Base-by-base conservation (phyloP, 352 stramenopile species). In the Pythium sukuiense region DNA sequence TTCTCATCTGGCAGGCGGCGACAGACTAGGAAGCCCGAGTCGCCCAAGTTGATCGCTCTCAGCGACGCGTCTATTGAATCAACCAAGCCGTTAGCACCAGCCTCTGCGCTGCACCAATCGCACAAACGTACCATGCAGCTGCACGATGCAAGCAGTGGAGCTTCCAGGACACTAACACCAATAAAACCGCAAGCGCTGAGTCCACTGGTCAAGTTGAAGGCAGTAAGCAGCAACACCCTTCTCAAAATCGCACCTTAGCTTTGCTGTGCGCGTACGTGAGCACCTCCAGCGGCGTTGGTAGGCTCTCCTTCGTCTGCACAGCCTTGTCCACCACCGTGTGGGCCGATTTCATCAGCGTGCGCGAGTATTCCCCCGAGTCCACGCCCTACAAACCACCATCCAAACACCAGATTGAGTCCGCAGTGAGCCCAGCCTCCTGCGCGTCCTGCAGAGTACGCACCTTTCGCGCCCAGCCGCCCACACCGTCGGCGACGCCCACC, bases 11-110 rank as follows among this genome's bases (percentile, higher is more conserved):
- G 58, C 70, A 77, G 57, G 48, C 81, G 62, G 6, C 95, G 83
- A 64, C 97, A 91, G 12, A 98, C 76, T 9, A 98, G 63, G 63
- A 96, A 98, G n/a, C 88, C 90, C 33, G 93, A 98, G 70, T 99
- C 96, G 29, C 96, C 96, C 33, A 99, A 67, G 76, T 98, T 98
- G 46, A 98, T 81, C 29, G 87, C 92, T 9, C 82, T 79, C 29
- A 99, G 64, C 26, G 71, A 66, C 13, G 63, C 39, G 37, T 82
- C 85, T 92, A 13, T 39, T 35, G 14, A 18, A 0, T 58, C 0
- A n/a, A 65, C 33, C n/a, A n/a, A n/a, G 46, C n/a, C 18, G 7
- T 50, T 16, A 50, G 18, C 6, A 35, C 48, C 6, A n/a, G 24
- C 20, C 7, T 2, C 58, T 52, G 49, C 49, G 12, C 9, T 46